These are phyloP conservation scores for Melocanna baccifera DNA, from an alignment of 176 grass and related monocot genomes.

Conservation along the genomic window DNA sequence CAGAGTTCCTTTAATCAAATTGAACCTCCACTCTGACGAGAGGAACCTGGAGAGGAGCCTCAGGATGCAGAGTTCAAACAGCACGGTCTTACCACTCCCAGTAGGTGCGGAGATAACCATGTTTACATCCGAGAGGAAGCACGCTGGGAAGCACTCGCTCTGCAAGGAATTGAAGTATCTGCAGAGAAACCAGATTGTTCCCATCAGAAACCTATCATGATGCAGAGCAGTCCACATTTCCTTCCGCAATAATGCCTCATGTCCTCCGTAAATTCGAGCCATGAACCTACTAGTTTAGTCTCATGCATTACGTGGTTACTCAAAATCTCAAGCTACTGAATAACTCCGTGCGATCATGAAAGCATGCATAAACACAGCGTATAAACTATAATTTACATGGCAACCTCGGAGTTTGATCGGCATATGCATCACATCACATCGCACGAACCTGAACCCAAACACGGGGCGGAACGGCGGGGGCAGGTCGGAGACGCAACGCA, in stretches of 20 bases:
- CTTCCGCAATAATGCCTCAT: not conserved
- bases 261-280: not conserved
- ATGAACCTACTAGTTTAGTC: not conserved
- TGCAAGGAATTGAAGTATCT: conserved; percentile 99
- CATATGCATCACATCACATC: not conserved
- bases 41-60: conserved; percentile 84
- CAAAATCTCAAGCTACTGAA: not conserved
- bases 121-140: conserved; percentile 79
- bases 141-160: conserved; percentile 77
- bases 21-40: conserved; percentile 67
- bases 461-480: conserved; percentile 62
- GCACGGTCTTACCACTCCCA: conserved; percentile 88
- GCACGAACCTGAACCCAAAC: conserved; percentile 77
- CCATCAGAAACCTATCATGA: not conserved
- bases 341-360: not conserved
- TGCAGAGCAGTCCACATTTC: not conserved
- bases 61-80: conserved; percentile 94
- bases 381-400: not conserved
- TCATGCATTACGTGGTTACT: not conserved
- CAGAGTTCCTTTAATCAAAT: conserved; percentile 63
- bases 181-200: conserved; percentile 12
- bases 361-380: not conserved
- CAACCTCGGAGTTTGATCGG: not conserved
- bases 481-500: conserved; percentile 61
- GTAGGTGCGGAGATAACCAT: conserved; percentile 97